Evolutionary conservation across 2,329 filamentous ascomycete species (phyloP), one percentile per base, ranked within the genome.

Genomic region (Cryphonectria japonica): DNA sequence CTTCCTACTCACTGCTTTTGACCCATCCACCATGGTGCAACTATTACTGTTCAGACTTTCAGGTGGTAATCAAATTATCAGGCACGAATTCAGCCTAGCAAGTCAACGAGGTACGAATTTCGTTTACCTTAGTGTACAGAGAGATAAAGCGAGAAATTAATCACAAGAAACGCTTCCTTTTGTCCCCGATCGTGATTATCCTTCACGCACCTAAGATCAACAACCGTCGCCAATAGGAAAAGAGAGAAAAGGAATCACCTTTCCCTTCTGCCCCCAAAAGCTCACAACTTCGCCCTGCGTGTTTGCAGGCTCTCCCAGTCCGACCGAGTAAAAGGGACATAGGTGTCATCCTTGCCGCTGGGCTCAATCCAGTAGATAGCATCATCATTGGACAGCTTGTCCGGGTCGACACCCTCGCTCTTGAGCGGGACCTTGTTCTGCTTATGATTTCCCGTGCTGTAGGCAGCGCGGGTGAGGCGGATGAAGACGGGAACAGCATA

Each of bases 401-500:
- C 79, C 1, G 88, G 86, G 77, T 93, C 87, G 19, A 92, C 86
- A 0, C 91, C 91, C 73, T 92, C 90, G 62, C 87, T 86, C 76
- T 91, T 85, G 62, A 94, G 81, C 0, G 89, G 89, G 1, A 90
- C 86, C 78, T 95, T 95, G 77, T 93, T 93, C 80, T 94, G 92
- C 81, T 95, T 95, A 78, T 93, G 92, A 76, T 94, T 95, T 77
- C 92, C 90, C 75, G 89, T 91, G 7, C 90, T 87, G 37, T 85
- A 87, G 69, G 86, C 84, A 50, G 82, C 82, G 59, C 85, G 81
- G 32, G 92, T 85, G 26, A 93, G 79, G 0, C 92, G 84, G 59
- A 94, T 76, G 81, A 95, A 95, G 1, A 94, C 80, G 0, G 93
- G 93, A 1, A 95, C 91, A 0, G 92, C 93, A 76, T 94, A 95